These are phyloP conservation scores for Holtermanniella nyarrowii DNA, from an alignment of 768 basidiomycete species.

Conservation along the genomic window DNA sequence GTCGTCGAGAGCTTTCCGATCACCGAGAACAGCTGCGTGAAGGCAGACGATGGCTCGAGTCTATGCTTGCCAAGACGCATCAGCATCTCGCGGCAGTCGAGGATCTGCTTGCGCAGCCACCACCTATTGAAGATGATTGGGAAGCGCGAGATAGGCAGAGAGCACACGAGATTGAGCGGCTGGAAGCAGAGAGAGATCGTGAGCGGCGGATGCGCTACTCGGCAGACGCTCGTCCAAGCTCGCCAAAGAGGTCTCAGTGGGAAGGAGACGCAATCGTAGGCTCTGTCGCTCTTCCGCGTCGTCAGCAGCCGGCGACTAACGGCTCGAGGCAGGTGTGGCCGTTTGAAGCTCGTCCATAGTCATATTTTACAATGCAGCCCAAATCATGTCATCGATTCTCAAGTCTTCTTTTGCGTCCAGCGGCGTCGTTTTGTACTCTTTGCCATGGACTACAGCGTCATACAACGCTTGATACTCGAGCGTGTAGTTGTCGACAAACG, in stretches of 20 bases:
- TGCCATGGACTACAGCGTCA: constrained; percentile 16
- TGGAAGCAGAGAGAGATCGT: neutral
- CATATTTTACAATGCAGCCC: constrained; percentile 20
- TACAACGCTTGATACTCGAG: constrained; percentile 25
- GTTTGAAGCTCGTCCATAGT: neutral
- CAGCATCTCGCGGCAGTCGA: constrained; percentile 34
- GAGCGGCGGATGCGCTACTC: neutral
- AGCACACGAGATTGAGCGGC: neutral
- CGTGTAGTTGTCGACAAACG: constrained; percentile 33
- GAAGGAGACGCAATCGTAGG: neutral
- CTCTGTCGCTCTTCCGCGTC: neutral
- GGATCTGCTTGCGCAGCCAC: constrained; percentile 29
- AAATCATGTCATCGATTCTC: constrained; percentile 27
- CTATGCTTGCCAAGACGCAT: constrained; percentile 33
- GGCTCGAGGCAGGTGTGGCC: neutral
- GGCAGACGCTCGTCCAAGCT: neutral
- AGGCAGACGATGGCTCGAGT: constrained; percentile 38
- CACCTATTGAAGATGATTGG: constrained; percentile 15
- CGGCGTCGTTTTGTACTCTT: constrained; percentile 23
- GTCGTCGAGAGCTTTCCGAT: constrained; percentile 32
- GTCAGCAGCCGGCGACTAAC: neutral
- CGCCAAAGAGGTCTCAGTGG: neutral
- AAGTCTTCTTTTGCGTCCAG: constrained; percentile 29
- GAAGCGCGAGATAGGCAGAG: neutral
- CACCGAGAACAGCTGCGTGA: constrained; percentile 39